Conservation (phyloP, 108 stramenopile genomes). For the Nannochloropsis granulata region DNA sequence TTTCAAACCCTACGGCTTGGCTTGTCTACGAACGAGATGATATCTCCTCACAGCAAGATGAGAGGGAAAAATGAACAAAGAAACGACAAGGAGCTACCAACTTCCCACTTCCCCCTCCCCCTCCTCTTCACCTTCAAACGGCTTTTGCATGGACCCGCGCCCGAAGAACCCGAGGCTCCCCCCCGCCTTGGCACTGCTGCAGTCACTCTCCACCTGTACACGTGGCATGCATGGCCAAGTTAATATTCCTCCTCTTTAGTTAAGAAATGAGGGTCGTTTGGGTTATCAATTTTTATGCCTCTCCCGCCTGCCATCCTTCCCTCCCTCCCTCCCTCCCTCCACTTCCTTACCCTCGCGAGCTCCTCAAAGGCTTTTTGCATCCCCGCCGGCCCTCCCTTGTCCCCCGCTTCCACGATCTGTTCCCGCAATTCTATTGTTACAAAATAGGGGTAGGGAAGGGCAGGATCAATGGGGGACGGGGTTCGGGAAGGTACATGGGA, state of each 20-base stretch:
- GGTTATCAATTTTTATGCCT: too few relatives aligned
- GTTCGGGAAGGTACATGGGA: background rate
- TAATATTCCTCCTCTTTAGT: too few relatives aligned
- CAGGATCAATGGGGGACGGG: too few relatives aligned
- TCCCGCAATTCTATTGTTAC: background rate
- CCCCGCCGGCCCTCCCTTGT: background rate
- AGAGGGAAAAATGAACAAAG: background rate
- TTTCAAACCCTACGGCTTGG: too few relatives aligned
- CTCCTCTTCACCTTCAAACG: background rate
- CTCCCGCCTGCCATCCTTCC: background rate
- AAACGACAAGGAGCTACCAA: background rate
- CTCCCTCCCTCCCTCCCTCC: background rate
- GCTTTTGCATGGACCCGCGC: slow-evolving; percentile 5
- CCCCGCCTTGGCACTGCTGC: slow-evolving; percentile 55
- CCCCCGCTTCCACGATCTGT: background rate
- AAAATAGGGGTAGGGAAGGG: too few relatives aligned
- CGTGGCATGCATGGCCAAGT: background rate
- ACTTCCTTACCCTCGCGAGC: background rate
- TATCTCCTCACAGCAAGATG: background rate
- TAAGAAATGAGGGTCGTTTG: too few relatives aligned
- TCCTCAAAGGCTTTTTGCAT: background rate
- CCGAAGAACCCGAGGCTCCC: slow-evolving; percentile 71
- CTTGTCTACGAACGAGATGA: too few relatives aligned
- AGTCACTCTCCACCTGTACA: slow-evolving; percentile 53
- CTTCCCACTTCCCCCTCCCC: too few relatives aligned